Base-by-base conservation (phyloP, 495 filamentous ascomycete species). In the Neurospora tetrasperma region DNA sequence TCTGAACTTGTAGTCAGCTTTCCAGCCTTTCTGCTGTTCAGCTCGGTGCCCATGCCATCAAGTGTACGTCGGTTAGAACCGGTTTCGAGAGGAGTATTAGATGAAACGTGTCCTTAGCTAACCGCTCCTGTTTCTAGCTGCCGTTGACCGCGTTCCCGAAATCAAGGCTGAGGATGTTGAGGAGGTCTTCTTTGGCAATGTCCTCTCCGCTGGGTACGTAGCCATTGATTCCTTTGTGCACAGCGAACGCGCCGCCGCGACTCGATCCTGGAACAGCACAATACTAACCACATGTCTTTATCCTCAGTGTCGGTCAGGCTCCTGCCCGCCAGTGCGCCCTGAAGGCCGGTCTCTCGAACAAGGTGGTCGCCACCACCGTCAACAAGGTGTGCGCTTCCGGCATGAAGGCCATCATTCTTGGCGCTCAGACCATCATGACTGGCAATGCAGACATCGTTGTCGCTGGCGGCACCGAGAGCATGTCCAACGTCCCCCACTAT, bases 351-450 rank as follows among this genome's bases (percentile, higher is more conserved):
- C 91, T 99, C 71, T 81, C 87, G 3, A 85, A 96, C 20, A 85
- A 87, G 16, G 92, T 91, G 70, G 89, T 97, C 78, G 92, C 90
- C 84, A 98, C 96, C 54, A 97, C 94, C 40, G 88, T 99, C 73
- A 99, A 98, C 90, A 99, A 99, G 85, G 96, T 99, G 78, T 99
- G 96, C 87, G 96, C 96, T 72, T 97, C 94, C 68, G 89, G 90
- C 54, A 79, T 97, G 78, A 99, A 99, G 85, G 94, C 96, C 73
- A 90, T 98, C 82, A 95, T 97, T 75, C 88, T 99, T 72, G 96
- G 92, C 70, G 91, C 96, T 38, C 96, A 98, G 85, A 97, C 94
- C 74, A 98, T 99, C 82, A 94, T 97, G 78, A 97, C 94, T 41
- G 94, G 96, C 74, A 96, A 91, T 78, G 94, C 96, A 75, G 90